phyloP scores from a whole-genome alignment of 2,329 filamentous ascomycete genomes.

The Cercospora sp. region DNA sequence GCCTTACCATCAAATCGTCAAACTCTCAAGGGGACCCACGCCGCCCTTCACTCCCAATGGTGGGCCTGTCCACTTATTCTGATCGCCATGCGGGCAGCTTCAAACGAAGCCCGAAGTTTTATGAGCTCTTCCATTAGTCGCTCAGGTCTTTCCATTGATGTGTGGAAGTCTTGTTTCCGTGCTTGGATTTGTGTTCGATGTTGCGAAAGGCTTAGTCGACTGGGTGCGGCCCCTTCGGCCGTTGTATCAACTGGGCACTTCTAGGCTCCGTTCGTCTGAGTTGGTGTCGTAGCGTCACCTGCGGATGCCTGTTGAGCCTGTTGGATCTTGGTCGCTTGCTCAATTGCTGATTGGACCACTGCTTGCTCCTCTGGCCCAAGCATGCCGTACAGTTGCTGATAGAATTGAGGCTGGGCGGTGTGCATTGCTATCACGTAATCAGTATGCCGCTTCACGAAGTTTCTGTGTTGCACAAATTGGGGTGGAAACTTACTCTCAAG shows the following conservation, averaged over 20 bases:
- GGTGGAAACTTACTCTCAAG: slow-evolving; percentile 44
- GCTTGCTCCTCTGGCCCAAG: slow-evolving; percentile 78
- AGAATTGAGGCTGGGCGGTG: slow-evolving; percentile 85
- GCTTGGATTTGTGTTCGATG: not conserved
- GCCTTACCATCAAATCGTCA: not conserved
- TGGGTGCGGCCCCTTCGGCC: not conserved
- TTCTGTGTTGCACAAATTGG: not conserved
- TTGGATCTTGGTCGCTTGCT: slow-evolving; percentile 63
- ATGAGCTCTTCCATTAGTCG: not conserved
- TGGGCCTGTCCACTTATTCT: not conserved
- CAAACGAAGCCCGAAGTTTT: not conserved
- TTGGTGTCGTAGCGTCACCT: slow-evolving; percentile 12
- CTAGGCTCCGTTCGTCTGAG: slow-evolving; percentile 12
- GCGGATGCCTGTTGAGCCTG: slow-evolving; percentile 25
- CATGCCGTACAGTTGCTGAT: slow-evolving; percentile 74
- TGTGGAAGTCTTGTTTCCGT: not conserved
- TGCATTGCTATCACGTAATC: slow-evolving; percentile 60
- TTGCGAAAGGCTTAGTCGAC: not conserved
- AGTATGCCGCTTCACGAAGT: not conserved
- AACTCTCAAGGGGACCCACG: not conserved
- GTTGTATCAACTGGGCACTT: not conserved
- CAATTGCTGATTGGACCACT: slow-evolving; percentile 74
- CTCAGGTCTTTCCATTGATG: not conserved
- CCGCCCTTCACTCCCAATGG: not conserved
- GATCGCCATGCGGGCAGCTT: not conserved